Base-by-base conservation (phyloP, 2,329 filamentous ascomycete genomes). In the Paracoccidioides brasiliensis region DNA sequence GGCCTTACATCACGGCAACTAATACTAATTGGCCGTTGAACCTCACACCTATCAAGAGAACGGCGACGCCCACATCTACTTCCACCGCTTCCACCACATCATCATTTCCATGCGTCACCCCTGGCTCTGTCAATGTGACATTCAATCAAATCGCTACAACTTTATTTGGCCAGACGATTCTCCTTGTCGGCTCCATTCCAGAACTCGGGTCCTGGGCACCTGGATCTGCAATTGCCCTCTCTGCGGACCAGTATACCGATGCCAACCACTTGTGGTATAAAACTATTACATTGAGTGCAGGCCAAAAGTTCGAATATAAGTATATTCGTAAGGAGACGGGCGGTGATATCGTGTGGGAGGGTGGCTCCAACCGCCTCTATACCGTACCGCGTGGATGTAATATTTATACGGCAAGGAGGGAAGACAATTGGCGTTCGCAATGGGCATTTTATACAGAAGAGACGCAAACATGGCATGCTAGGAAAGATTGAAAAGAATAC, bases 161-260 rank as follows among this genome's bases (percentile, higher is more conserved):
- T 0, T 64, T 64, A 2, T 80, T 67, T 51, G 85, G 85, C 3
- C 76, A 88, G 66, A 81, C 76, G 7, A 76, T 90, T 64, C 85
- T 82, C 66, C 67, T 90, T 10, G 74, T 78, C 0, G 86, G 86
- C 15, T 80, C 77, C 55, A 75, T 77, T 50, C 63, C 74, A 0
- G 72, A 77, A 35, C 77, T 90, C 6, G 85, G 85, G 8, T 75
- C 65, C 62, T 89, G 85, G 85, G 72, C 81, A 57, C 72, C 78
- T 0, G 64, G 59, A 45, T 72, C 69, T 33, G 84, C 79, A 0
- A 63, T 85, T 2, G 63, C 79, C 0, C 72, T 90, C 22, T 78
- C 75, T 48, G 80, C 84, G 2, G 72, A 70, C 14, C 64, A 73
- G 15, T 89, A 88, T 65, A 83, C 80, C 0, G 62, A 71, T 2